Evolutionary conservation across 768 basidiomycete genomes (phyloP).

Genomic region (Amanita exitialis): DNA sequence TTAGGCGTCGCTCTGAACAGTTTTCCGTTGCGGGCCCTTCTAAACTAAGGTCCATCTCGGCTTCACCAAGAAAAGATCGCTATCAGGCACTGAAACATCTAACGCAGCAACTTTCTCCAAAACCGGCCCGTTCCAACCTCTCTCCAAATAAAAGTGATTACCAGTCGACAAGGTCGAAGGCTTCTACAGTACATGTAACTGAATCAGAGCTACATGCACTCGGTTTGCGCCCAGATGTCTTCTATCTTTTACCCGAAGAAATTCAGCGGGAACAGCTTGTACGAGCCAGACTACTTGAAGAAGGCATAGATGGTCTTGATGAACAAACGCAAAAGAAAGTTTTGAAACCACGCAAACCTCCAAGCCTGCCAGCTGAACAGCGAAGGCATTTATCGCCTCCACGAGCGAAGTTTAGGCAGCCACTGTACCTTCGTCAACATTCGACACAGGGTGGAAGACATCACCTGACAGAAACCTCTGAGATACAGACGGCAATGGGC

Average conservation of each 20-base stretch:
- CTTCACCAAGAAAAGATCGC: slow-evolving; percentile 21
- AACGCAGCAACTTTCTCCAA: slow-evolving; percentile 54
- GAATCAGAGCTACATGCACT: slow-evolving; percentile 51
- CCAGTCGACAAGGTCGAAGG: slow-evolving; percentile 20
- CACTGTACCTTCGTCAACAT: slow-evolving; percentile 41
- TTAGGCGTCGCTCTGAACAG: slow-evolving; percentile 48
- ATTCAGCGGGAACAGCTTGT: slow-evolving; percentile 70
- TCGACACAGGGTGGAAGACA: slow-evolving; percentile 36
- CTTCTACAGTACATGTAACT: slow-evolving; percentile 31
- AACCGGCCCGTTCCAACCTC: slow-evolving; percentile 26
- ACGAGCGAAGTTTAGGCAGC: slow-evolving; percentile 37
- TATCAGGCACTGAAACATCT: slow-evolving; percentile 47
- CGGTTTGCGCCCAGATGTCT: slow-evolving; percentile 68
- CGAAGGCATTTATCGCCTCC: slow-evolving; percentile 43
- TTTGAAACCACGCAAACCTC: slow-evolving; percentile 40
- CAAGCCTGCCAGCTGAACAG: slow-evolving; percentile 25
- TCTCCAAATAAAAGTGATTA: slow-evolving; percentile 22
- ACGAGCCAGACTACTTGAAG: slow-evolving; percentile 41
- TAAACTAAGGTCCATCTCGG: slow-evolving; percentile 13
- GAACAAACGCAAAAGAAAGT: slow-evolving; percentile 35
- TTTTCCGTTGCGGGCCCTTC: slow-evolving; percentile 11
- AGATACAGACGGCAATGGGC: slow-evolving; percentile 64
- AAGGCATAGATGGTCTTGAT: slow-evolving; percentile 28
- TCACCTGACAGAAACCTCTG: slow-evolving; percentile 54
- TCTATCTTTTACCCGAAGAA: slow-evolving; percentile 47